phyloP scores from a whole-genome alignment of 805 yeast species.

The Yamadazyma tumulicola region DNA sequence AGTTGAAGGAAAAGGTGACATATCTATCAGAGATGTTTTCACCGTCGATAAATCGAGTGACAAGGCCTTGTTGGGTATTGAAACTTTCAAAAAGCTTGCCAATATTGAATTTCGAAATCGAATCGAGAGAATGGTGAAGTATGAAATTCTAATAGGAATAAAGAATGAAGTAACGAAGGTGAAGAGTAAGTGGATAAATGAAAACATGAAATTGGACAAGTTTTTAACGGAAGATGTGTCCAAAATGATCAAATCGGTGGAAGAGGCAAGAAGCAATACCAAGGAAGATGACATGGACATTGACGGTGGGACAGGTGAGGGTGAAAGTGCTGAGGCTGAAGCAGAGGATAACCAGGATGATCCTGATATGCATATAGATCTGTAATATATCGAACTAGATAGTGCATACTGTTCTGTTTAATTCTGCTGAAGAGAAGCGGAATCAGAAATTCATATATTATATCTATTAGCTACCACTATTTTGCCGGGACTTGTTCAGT shows the following conservation, averaged over 20 bases:
- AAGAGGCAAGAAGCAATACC: slow-evolving; percentile 29
- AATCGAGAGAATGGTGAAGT: slow-evolving; percentile 28
- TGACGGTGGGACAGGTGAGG: slow-evolving; percentile 11
- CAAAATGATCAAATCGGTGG: slow-evolving; percentile 19
- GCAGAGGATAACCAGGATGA: no score
- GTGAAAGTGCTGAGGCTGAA: no score
- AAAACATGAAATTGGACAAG: slow-evolving; percentile 27
- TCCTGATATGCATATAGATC: no score
- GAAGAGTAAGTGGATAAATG: slow-evolving; percentile 32
- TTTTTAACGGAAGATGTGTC: slow-evolving; percentile 27
- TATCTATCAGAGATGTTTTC: slow-evolving; percentile 1
- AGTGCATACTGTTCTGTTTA: no score
- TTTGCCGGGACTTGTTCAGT: not conserved
- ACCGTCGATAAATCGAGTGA: slow-evolving; percentile 16
- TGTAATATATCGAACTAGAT: no score
- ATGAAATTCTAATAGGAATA: slow-evolving; percentile 31
- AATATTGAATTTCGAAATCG: slow-evolving; percentile 33
- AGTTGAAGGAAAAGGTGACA: slow-evolving; percentile 10
- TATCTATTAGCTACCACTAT: no score
- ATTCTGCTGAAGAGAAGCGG: no score
- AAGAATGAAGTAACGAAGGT: slow-evolving; percentile 27
- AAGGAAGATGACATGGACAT: slow-evolving; percentile 20
- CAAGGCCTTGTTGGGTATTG: slow-evolving; percentile 24
- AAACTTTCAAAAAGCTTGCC: slow-evolving; percentile 25
- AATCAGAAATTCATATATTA: no score